Evolutionary conservation across 129 eudicot species (phyloP).

Genomic region (Ambrosia artemisiifolia): DNA sequence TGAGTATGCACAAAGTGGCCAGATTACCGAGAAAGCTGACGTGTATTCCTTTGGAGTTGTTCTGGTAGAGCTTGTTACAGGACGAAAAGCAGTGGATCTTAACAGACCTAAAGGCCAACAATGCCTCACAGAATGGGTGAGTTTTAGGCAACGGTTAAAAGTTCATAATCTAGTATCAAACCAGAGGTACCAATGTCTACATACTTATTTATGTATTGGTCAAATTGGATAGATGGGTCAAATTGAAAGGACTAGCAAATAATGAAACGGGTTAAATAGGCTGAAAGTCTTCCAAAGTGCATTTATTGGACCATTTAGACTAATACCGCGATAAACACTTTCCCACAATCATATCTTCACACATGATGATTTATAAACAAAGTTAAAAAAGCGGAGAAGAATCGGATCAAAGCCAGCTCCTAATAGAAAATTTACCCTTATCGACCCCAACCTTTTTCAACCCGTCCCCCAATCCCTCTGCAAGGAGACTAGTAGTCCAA

Average conservation of each 20-base stretch:
- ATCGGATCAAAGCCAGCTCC: no score
- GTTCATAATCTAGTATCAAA: background rate
- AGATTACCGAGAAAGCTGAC: slow-evolving; percentile 90
- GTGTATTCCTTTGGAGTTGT: slow-evolving; percentile 92
- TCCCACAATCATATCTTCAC: background rate
- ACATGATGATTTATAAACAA: background rate
- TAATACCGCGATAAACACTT: background rate
- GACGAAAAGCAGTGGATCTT: slow-evolving; percentile 90
- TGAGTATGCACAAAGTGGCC: slow-evolving; percentile 92
- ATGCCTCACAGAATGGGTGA: slow-evolving; percentile 89
- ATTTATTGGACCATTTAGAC: background rate
- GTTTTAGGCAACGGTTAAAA: background rate
- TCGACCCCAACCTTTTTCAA: no score
- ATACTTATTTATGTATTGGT: background rate
- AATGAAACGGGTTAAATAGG: no score
- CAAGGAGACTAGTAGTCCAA: no score
- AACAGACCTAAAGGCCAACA: slow-evolving; percentile 92
- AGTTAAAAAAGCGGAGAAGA: no score
- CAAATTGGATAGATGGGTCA: background rate
- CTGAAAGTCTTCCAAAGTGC: no score
- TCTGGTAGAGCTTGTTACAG: slow-evolving; percentile 81
- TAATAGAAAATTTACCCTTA: no score
- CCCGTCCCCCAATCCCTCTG: no score
- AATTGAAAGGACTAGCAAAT: background rate
- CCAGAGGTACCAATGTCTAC: background rate